These are phyloP conservation scores for Xerocomellus amylosporus DNA, from an alignment of 768 basidiomycete species.

Conservation along the genomic window DNA sequence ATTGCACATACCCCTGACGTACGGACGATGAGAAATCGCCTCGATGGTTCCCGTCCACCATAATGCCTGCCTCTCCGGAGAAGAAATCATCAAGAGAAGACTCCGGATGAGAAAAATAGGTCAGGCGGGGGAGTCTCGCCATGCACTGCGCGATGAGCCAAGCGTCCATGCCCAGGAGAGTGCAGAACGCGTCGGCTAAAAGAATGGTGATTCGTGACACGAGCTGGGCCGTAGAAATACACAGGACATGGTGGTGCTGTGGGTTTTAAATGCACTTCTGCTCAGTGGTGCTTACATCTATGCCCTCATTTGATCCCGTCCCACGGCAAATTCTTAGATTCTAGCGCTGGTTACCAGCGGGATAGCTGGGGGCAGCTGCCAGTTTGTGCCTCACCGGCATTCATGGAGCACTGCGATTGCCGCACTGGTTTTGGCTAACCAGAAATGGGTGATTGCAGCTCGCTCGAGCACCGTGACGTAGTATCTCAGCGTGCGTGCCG, in stretches of 20 bases:
- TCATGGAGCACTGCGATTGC: too few relatives aligned
- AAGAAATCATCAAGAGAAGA: conserved; percentile 16
- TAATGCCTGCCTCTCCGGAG: neutral
- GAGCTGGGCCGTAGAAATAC: neutral
- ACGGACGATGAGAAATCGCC: neutral
- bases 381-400: too few relatives aligned
- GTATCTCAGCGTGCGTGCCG: too few relatives aligned
- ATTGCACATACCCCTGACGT: neutral
- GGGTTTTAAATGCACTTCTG: neutral
- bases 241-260: conserved; percentile 1
- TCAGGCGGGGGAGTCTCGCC: conserved; percentile 6
- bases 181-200: neutral
- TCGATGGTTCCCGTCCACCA: neutral
- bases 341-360: too few relatives aligned
- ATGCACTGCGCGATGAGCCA: conserved; percentile 16
- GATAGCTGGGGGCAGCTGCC: too few relatives aligned
- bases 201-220: neutral
- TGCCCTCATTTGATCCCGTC: neutral
- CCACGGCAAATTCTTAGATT: too few relatives aligned
- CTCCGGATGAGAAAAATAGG: conserved; percentile 14
- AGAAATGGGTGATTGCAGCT: too few relatives aligned
- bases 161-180: conserved; percentile 1
- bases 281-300: too few relatives aligned
- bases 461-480: too few relatives aligned
- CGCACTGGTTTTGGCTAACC: too few relatives aligned